phyloP scores from a whole-genome alignment of 129 eudicot genomes.

The Lonicera japonica region DNA sequence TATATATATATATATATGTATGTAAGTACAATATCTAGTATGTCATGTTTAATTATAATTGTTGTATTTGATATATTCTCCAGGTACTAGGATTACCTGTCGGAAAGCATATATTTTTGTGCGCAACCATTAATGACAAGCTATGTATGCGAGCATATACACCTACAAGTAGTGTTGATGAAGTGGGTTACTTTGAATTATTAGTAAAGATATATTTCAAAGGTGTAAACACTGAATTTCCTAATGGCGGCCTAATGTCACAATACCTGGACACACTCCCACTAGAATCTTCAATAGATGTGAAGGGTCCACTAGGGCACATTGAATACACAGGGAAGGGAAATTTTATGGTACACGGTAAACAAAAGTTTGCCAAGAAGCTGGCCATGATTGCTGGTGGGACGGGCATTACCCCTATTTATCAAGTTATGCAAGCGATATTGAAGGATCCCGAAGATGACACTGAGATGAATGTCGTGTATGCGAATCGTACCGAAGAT shows the following conservation, averaged over 20 bases:
- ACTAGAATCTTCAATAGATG: constrained; percentile 47
- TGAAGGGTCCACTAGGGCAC: constrained; percentile 94
- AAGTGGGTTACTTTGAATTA: constrained; percentile 74
- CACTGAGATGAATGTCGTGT: constrained; percentile 81
- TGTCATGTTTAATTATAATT: no score
- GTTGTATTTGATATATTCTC: no score
- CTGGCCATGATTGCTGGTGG: constrained; percentile 94
- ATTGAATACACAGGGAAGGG: constrained; percentile 83
- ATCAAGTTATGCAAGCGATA: constrained; percentile 91
- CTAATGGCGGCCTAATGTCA: constrained; percentile 84
- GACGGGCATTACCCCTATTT: constrained; percentile 85
- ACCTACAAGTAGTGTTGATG: constrained; percentile 60
- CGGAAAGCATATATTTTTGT: constrained; percentile 81
- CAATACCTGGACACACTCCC: constrained; percentile 60
- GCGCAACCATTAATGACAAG: constrained; percentile 66
- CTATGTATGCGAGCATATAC: constrained; percentile 97
- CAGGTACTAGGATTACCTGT: constrained; percentile 70
- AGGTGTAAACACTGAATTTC: constrained; percentile 58
- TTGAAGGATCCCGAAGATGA: constrained; percentile 78
- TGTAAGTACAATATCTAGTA: no score
- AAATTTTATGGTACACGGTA: constrained; percentile 57
- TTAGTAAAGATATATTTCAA: constrained; percentile 81
- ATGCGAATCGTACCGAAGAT: constrained; percentile 94
- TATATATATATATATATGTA: no score
- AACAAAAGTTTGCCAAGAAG: constrained; percentile 63